phyloP scores from a whole-genome alignment of 768 basidiomycete species.

The Tricholoma sp. region DNA sequence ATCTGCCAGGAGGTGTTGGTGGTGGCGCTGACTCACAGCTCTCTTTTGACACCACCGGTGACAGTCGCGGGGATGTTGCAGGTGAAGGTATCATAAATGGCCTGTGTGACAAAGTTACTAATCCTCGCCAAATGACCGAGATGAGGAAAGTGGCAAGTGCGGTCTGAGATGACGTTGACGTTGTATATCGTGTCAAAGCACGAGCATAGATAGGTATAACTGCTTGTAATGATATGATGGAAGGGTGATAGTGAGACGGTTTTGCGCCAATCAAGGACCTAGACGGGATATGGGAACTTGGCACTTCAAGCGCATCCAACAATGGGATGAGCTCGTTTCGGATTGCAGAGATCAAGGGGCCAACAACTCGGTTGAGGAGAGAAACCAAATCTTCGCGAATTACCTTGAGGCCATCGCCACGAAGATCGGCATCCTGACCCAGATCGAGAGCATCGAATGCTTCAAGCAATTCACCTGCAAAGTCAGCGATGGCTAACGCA shows the following conservation, averaged over 20 bases:
- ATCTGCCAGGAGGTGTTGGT: slow-evolving; percentile 48
- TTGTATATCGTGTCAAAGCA: slow-evolving; percentile 51
- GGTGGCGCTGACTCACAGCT: slow-evolving; percentile 44
- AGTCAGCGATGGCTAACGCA: slow-evolving; percentile 60
- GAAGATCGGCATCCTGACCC: slow-evolving; percentile 53
- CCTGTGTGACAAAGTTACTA: slow-evolving; percentile 70
- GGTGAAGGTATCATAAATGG: slow-evolving; percentile 33
- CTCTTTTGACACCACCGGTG: slow-evolving; percentile 33
- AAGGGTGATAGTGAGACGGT: slow-evolving; percentile 44
- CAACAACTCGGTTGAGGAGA: slow-evolving; percentile 58
- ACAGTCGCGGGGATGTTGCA: slow-evolving; percentile 33
- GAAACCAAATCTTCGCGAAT: slow-evolving; percentile 70
- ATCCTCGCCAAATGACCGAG: slow-evolving; percentile 65
- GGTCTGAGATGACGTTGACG: slow-evolving; percentile 49
- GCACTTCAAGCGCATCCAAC: slow-evolving; percentile 55
- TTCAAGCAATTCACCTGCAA: slow-evolving; percentile 71
- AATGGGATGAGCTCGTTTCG: slow-evolving; percentile 57
- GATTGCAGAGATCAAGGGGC: slow-evolving; percentile 58
- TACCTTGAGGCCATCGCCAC: slow-evolving; percentile 63
- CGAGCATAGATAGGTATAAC: slow-evolving; percentile 60
- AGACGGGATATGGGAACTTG: slow-evolving; percentile 23
- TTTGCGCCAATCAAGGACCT: slow-evolving; percentile 30
- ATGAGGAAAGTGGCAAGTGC: slow-evolving; percentile 68
- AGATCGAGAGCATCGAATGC: slow-evolving; percentile 63
- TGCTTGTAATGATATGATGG: slow-evolving; percentile 52